phyloP scores from a whole-genome alignment of 306 rosid genomes.

The Carpinus viminea region DNA sequence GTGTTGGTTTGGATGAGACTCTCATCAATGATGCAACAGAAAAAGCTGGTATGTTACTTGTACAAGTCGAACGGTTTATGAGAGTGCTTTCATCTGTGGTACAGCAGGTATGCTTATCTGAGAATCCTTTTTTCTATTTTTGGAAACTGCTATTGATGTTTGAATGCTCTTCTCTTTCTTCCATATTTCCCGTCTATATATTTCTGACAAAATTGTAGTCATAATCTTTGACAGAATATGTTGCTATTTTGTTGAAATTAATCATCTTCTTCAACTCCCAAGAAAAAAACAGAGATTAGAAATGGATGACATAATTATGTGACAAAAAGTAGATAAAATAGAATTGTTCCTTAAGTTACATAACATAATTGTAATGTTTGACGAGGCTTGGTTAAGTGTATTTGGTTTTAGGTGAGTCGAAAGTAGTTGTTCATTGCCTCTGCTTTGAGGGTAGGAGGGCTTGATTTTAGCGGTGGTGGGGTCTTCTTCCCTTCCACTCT shows the following conservation, averaged over 20 bases:
- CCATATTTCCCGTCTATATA: background rate
- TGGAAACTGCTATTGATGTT: constrained; percentile 16
- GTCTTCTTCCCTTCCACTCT: background rate
- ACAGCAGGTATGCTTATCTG: constrained; percentile 72
- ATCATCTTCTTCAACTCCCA: background rate
- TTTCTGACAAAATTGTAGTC: constrained; percentile 1
- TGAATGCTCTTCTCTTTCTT: background rate
- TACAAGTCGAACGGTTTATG: constrained; percentile 92
- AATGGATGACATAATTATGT: background rate
- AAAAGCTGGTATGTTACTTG: constrained; percentile 91
- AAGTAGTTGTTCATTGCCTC: too few relatives aligned
- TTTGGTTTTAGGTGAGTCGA: too few relatives aligned
- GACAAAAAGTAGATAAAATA: background rate
- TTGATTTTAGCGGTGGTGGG: too few relatives aligned
- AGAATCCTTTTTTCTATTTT: constrained; percentile 3
- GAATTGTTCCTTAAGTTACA: background rate
- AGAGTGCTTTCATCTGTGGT: constrained; percentile 88
- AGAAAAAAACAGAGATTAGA: background rate
- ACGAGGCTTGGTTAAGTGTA: too few relatives aligned
- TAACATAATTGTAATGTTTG: background rate
- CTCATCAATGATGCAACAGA: constrained; percentile 76
- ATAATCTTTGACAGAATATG: background rate
- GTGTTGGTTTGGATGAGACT: constrained; percentile 83
- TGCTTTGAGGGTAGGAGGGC: too few relatives aligned
- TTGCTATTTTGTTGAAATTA: background rate